Conservation (phyloP, 495 filamentous ascomycete species). For the Trichoderma gamsii region DNA sequence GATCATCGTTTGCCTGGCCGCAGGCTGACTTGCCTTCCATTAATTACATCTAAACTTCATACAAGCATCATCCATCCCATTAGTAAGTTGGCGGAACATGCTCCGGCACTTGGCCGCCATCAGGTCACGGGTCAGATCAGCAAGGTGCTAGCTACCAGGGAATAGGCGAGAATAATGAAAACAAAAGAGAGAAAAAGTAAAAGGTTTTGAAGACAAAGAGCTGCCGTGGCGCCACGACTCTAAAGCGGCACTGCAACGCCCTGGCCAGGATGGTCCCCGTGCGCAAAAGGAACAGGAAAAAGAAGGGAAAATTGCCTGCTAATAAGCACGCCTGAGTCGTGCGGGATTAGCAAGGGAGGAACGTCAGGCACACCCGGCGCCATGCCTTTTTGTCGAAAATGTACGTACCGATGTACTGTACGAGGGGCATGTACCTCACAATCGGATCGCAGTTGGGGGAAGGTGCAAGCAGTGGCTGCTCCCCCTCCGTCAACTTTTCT, state of each 20-base stretch:
- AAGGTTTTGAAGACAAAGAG: not conserved
- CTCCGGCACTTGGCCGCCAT: not conserved
- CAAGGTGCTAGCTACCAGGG: too few species aligned
- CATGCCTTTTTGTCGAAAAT: not conserved
- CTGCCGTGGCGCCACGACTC: not conserved
- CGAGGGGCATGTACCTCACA: not conserved
- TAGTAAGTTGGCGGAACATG: too few species aligned
- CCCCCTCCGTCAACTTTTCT: too few species aligned
- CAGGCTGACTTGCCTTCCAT: too few species aligned
- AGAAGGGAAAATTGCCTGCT: not conserved
- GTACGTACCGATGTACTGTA: not conserved
- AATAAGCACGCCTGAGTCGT: not conserved
- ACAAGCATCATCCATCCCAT: too few species aligned
- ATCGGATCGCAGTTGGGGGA: too few species aligned
- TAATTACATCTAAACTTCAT: too few species aligned
- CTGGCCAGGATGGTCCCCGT: constrained; percentile 4
- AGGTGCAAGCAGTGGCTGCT: too few species aligned
- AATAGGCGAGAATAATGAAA: not conserved
- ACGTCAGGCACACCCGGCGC: constrained; percentile 12
- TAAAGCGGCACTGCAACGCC: constrained; percentile 5
- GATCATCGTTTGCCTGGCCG: too few species aligned
- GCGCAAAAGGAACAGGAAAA: not conserved
- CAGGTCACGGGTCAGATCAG: not conserved
- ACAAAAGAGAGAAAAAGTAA: not conserved
- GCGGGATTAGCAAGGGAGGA: constrained; percentile 12